A percentile compares a stretch with the other conserved stretches of the same genome.
phyloP scores from a whole-genome alignment of 768 basidiomycete species.

The Suillus paluster region DNA sequence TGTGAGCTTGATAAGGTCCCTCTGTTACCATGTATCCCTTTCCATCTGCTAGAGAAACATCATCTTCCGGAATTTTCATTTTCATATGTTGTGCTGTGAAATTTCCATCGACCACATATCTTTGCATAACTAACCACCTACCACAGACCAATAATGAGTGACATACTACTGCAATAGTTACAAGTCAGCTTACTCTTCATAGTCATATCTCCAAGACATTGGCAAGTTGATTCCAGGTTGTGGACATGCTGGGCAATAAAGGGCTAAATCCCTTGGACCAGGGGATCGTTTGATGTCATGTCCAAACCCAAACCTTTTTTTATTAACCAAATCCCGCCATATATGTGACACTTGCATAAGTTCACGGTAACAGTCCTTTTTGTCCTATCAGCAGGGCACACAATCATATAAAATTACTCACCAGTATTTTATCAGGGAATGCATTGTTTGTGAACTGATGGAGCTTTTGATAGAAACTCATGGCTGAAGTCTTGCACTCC shows the following conservation, averaged over 20 bases:
- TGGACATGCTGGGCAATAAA: conserved; percentile 33
- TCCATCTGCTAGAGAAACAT: no score
- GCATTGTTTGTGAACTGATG: no score
- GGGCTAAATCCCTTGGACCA: conserved; percentile 9
- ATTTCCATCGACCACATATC: conserved; percentile 16
- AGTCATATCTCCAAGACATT: conserved; percentile 20
- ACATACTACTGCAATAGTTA: neutral
- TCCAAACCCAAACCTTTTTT: conserved; percentile 10
- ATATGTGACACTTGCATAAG: conserved; percentile 12
- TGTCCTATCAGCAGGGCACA: no score
- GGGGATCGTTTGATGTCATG: conserved; percentile 12
- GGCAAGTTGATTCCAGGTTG: conserved; percentile 31
- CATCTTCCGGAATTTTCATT: no score
- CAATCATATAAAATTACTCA: no score
- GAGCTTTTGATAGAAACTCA: no score
- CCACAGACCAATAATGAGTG: conserved; percentile 20
- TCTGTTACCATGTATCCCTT: no score
- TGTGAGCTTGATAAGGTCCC: conserved; percentile 14
- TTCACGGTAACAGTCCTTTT: conserved; percentile 16
- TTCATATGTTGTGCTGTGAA: no score
- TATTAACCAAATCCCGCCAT: conserved; percentile 6
- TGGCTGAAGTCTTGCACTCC: no score
- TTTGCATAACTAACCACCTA: conserved; percentile 24
- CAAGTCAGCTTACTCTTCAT: conserved; percentile 5
- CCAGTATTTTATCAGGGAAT: no score